Evolutionary conservation across 1,139 yeast species (phyloP), one percentile per base, ranked within the genome.

Genomic region (Lodderomyces elongisporus): DNA sequence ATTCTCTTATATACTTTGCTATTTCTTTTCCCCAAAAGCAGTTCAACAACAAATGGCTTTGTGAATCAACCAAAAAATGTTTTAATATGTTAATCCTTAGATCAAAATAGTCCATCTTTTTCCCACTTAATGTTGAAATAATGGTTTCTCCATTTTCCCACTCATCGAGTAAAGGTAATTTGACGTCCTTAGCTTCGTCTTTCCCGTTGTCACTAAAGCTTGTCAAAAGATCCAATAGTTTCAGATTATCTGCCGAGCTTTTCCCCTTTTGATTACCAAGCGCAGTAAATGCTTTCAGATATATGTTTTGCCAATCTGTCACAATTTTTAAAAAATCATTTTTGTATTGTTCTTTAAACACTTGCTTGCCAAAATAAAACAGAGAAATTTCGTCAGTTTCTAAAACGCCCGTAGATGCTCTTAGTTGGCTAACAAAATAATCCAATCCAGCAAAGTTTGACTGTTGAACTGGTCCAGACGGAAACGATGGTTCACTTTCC

Each of bases 71-170:
- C 9, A 77, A 49, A 1, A 79, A 44, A 16, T 52, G 46, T n/a
- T 58, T 44, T 4, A 83, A 44, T 3, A 84, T 52, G 2, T 44
- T 34, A 5, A 64, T 46, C 38, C 85, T 66, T 0, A 74, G 55
- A 32, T 74, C 75, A 29, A 64, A 66, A 24, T 69, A 63, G 47
- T 77, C 57, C 39, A 1, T 18, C n/a, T n/a, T n/a, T 62, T 60
- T 47, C 67, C 34, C 23, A 16, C 20, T 5, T 7, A 24, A n/a
- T 7, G 6, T 7, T 7, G 26, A 10, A 24, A 24, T 7, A n/a
- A 24, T 24, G 14, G 14, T 10, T 24, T 24, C 33, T n/a, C 20
- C 14, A 12, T 17, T 25, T 10, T 24, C 26, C 14, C 6, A 7
- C 12, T 24, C 26, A 13, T 24, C 10, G 9, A 24, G 10, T n/a